phyloP scores from a whole-genome alignment of 139 green algal species.

The Chlorella vulgaris region DNA sequence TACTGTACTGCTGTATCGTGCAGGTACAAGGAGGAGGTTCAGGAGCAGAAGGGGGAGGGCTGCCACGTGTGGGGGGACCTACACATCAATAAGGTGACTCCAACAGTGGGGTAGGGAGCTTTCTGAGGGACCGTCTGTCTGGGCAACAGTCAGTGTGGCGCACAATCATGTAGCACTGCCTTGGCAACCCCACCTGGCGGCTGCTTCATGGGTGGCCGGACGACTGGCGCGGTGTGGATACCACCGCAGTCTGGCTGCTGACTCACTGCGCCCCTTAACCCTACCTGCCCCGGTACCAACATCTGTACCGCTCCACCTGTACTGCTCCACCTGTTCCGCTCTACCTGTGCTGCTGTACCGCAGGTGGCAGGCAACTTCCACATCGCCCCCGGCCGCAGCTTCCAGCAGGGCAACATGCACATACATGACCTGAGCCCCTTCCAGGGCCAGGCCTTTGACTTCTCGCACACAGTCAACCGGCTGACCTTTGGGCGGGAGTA shows the following conservation, averaged over 20 bases:
- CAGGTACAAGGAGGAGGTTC: constrained; percentile 56
- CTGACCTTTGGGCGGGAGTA: constrained; percentile 81
- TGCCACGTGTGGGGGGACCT: constrained; percentile 93
- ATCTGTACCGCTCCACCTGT: not conserved
- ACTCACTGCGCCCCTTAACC: too few relatives aligned
- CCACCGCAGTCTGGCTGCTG: too few relatives aligned
- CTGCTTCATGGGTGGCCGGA: too few relatives aligned
- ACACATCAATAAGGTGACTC: constrained; percentile 80
- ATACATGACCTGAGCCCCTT: constrained; percentile 95
- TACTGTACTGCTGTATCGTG: too few relatives aligned
- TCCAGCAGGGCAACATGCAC: constrained; percentile 89
- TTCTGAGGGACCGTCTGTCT: not conserved
- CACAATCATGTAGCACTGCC: too few relatives aligned
- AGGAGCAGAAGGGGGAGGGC: constrained; percentile 88
- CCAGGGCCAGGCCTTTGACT: constrained; percentile 68
- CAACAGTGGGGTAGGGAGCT: not conserved
- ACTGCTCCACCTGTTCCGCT: not conserved
- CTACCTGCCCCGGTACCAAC: not conserved
- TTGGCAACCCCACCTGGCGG: too few relatives aligned
- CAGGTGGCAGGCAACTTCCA: constrained; percentile 95
- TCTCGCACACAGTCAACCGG: constrained; percentile 87
- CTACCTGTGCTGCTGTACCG: not conserved
- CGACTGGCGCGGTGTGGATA: too few relatives aligned
- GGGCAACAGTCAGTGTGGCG: too few relatives aligned
- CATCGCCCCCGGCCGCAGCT: constrained; percentile 92